Evolutionary conservation across 2,329 filamentous ascomycete genomes (phyloP).

Genomic region (Ophiostoma ips): DNA sequence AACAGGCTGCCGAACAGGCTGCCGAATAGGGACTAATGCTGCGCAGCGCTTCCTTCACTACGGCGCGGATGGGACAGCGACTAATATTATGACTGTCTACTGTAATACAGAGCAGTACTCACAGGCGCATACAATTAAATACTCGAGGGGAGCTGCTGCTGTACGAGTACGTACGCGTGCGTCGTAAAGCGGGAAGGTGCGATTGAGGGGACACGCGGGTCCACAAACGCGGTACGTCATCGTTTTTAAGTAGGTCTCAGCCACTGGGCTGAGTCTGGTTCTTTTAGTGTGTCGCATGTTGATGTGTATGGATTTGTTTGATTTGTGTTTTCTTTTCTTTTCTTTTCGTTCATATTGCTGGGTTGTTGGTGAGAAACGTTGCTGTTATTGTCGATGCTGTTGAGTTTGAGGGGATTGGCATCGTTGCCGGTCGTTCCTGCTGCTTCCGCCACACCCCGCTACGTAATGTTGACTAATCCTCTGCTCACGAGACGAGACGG

Average conservation of each 20-base stretch:
- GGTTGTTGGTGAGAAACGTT: no score
- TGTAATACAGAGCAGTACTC: no score
- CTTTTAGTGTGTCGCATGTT: no score
- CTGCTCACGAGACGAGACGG: no score
- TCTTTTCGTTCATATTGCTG: no score
- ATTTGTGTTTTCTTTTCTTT: neutral
- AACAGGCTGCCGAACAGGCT: no score
- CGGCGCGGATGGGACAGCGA: no score
- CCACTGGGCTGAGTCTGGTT: conserved; percentile 11
- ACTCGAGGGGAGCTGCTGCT: no score
- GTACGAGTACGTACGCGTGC: neutral
- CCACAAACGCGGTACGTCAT: conserved; percentile 7
- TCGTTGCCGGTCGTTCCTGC: neutral
- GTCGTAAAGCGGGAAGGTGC: neutral
- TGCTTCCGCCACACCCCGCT: neutral
- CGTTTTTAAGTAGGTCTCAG: conserved; percentile 5
- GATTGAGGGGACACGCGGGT: neutral
- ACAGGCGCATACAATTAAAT: no score
- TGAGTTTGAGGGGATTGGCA: neutral
- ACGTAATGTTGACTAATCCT: neutral
- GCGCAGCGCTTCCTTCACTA: no score
- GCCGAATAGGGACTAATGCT: no score
- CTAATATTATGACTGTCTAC: no score
- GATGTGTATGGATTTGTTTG: neutral
- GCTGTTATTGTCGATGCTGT: neutral